Evolutionary conservation across 2,329 filamentous ascomycete species (phyloP), one percentile per base, ranked within the genome.

Genomic region (Tricladium varicosporioides): DNA sequence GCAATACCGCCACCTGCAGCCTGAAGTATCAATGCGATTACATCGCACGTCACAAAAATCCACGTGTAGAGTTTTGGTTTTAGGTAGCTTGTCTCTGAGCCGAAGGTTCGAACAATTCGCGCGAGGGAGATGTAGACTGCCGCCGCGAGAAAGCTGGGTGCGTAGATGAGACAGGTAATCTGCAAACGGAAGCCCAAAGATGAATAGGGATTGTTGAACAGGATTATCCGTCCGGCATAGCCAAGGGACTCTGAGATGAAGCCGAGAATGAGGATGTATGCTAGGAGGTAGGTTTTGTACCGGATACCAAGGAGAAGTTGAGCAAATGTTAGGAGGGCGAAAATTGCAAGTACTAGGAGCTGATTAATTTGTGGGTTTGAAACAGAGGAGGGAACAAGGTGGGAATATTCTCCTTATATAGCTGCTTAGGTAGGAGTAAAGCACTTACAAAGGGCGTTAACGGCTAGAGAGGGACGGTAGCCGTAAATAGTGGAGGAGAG

Each of bases 81-180:
- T 44, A 81, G 33, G 13, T 48, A 53, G 16, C 54, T 53, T 14
- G 50, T 56, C 27, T 56, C 59, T 14, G 31, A 31, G 9, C 62
- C 62, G 19, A 66, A 66, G 8, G 56, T 53, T 9, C 58, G 51
- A 16, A 64, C 55, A 22, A 67, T 40, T 40, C 62, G 57, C 36
- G 61, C 59, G 58, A 87, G 78, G 2, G 81, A 85, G 22, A 87
- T 76, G 73, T 87, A 87, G 69, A 86, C 79, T 66, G 53, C 78
- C 58, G 83, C 81, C 71, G 82, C 84, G 69, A 85, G 74, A 58
- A 86, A 78, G 32, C 82, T 82, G 5, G 67, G 65, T 2, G 60
- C 48, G 47, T 67, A 58, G 18, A 62, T 63, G 1, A 67, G 43
- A 48, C 63, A 66, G 40, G 56, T 59, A 31, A 81, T 81, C 62